Evolutionary conservation across 1,139 yeast species (phyloP).

Genomic region (Taiozyma onychis): DNA sequence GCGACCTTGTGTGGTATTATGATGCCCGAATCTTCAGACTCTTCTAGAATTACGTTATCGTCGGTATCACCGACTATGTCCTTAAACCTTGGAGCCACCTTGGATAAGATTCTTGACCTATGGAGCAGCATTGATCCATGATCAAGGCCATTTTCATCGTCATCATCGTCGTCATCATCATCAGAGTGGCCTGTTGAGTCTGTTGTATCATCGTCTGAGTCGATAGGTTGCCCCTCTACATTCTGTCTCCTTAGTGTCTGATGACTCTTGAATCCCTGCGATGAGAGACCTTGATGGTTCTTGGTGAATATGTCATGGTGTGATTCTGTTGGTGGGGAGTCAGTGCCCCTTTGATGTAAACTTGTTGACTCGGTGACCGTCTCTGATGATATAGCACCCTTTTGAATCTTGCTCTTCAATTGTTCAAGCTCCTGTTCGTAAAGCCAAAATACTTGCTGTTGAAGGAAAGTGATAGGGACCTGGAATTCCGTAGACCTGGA

Average conservation of each 20-base stretch:
- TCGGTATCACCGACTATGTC: conserved; percentile 18
- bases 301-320: neutral
- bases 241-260: conserved; percentile 3
- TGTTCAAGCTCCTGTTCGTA: conserved; percentile 39
- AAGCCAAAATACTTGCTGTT: conserved; percentile 43
- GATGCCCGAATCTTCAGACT: neutral
- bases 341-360: neutral
- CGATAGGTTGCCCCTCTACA: conserved; percentile 2
- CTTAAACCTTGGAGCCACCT: conserved; percentile 14
- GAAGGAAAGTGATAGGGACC: conserved; percentile 35
- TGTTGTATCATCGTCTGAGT: neutral
- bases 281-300: neutral
- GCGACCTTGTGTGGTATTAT: neutral
- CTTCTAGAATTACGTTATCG: conserved; percentile 2
- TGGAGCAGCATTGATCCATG: conserved; percentile 19
- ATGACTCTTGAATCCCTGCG: conserved; percentile 1
- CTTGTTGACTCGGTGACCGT: neutral
- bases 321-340: neutral
- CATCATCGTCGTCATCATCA: conserved; percentile 3
- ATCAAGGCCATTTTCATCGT: neutral
- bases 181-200: neutral
- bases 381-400: conserved; percentile 15
- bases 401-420: conserved; percentile 31
- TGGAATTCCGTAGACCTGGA: conserved; percentile 24
- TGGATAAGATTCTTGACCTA: conserved; percentile 19